Percentiles rank a stretch among this genome's conserved stretches.
These are phyloP conservation scores for Botrytis elliptica DNA, from an alignment of 2,329 filamentous ascomycete species.

Conservation along the genomic window DNA sequence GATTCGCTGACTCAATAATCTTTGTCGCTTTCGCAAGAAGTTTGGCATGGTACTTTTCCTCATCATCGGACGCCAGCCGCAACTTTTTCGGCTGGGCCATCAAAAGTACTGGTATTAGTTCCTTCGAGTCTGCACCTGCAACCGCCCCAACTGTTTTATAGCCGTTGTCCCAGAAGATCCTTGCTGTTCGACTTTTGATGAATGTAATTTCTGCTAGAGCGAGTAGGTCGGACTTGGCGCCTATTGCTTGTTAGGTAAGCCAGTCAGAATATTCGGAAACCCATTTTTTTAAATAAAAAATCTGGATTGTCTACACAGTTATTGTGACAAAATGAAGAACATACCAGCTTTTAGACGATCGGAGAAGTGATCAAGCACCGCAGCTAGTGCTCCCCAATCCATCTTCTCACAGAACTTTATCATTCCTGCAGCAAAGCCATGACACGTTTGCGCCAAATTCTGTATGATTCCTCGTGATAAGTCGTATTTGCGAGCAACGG, in stretches of 20 bases:
- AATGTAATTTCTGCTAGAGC: constrained; percentile 70
- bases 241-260: constrained; percentile 36
- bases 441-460: constrained; percentile 69
- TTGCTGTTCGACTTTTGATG: constrained; percentile 74
- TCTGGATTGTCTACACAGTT: neutral
- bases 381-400: constrained; percentile 71
- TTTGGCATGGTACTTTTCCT: constrained; percentile 62
- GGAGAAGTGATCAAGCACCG: constrained; percentile 72
- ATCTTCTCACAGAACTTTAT: constrained; percentile 77
- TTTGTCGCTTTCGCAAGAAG: constrained; percentile 64
- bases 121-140: constrained; percentile 66
- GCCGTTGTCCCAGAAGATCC: constrained; percentile 73
- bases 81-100: constrained; percentile 69
- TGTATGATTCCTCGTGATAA: constrained; percentile 70
- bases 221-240: constrained; percentile 68
- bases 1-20: constrained; percentile 67
- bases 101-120: constrained; percentile 69
- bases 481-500: constrained; percentile 68
- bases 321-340: constrained; percentile 3
- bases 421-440: constrained; percentile 76
- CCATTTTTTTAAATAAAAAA: neutral
- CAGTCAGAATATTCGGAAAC: neutral
- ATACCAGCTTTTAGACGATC: constrained; percentile 63
- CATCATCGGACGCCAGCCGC: constrained; percentile 54
- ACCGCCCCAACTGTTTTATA: constrained; percentile 66